Conservation (phyloP, 225 moss, liverwort and hornwort genomes). For the Pseudoscleropodium purum region DNA sequence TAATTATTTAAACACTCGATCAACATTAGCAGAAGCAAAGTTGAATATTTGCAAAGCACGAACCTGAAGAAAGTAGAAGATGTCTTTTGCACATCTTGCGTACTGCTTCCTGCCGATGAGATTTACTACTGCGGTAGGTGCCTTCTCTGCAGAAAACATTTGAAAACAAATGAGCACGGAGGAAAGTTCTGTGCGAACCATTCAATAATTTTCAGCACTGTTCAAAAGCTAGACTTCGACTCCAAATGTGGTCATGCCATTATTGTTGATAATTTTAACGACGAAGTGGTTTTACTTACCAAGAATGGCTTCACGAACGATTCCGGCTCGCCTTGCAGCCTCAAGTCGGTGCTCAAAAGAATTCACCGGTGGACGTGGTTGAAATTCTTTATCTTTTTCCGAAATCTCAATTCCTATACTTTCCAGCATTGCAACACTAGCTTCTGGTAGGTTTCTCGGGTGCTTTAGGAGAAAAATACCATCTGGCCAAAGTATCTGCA, state of each 20-base stretch:
- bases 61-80: slow-evolving; percentile 68
- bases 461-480: slow-evolving; percentile 75
- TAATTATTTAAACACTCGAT: background rate
- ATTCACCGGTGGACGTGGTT: slow-evolving; percentile 24
- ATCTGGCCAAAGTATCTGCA: slow-evolving; percentile 83
- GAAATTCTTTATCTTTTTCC: background rate
- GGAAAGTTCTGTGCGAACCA: background rate
- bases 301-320: slow-evolving; percentile 77
- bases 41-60: background rate
- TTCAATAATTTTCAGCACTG: background rate
- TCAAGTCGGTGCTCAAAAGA: slow-evolving; percentile 83
- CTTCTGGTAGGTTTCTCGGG: slow-evolving; percentile 22
- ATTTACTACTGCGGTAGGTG: slow-evolving; percentile 71
- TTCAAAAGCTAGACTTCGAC: background rate
- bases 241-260: background rate
- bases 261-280: background rate
- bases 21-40: background rate
- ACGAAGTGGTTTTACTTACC: slow-evolving; percentile 9
- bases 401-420: slow-evolving; percentile 5
- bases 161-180: background rate
- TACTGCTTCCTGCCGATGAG: slow-evolving; percentile 92
- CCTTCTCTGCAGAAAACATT: slow-evolving; percentile 47
- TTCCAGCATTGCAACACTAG: slow-evolving; percentile 19
- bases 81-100: slow-evolving; percentile 70
- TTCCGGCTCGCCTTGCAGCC: slow-evolving; percentile 72